Base-by-base conservation (phyloP, 352 stramenopile genomes). In the Phytophthora syringae region DNA sequence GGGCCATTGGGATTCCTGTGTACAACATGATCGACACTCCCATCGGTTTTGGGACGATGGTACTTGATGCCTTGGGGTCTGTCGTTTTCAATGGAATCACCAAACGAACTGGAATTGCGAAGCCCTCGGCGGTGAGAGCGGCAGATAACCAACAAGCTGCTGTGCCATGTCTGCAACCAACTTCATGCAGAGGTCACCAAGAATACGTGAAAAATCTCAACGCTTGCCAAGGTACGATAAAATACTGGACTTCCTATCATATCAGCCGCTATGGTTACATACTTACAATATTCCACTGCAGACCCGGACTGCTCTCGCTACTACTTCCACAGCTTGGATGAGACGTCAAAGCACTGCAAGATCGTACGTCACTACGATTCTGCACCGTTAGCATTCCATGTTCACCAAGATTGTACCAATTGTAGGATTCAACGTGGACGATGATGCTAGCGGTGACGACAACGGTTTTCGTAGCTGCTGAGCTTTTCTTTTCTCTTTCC, bases 11-110 rank as follows among this genome's bases (percentile, higher is more conserved):
- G 13, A 69, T 89, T 4, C 69, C 69, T n/a, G 70, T 92, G 11
- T 89, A 80, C 64, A 92, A 89, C 62, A 92, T 92, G 83, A 64
- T 83, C 25, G 74, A 90, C 27, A 61, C 73, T 7, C 81, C 83
- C 0, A 73, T 92, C n/a, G 67, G 82, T 52, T 84, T 92, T 45
- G 83, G 83, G 12, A 43, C 60, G 6, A 90, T 89, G 79, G 79
- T 79, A 7, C 65, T 92, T 12, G 52, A 77, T 24, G 47, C 71
- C 3, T 56, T 90, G n/a, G 72, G 65, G 34, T 65, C 76, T 1
- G 52, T 92, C 18, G 25, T 80, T 1, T 67, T 92, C 20, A 75
- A 89, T 48, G 77, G 74, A 4, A 43, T 52, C 7, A 67, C 64
- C 18, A 89, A 86, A 52, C 69, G 76, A 60, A 70, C 56, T 1